These are phyloP conservation scores for Ascodesmis nigricans DNA, from an alignment of 495 filamentous ascomycete species.

Conservation along the genomic window DNA sequence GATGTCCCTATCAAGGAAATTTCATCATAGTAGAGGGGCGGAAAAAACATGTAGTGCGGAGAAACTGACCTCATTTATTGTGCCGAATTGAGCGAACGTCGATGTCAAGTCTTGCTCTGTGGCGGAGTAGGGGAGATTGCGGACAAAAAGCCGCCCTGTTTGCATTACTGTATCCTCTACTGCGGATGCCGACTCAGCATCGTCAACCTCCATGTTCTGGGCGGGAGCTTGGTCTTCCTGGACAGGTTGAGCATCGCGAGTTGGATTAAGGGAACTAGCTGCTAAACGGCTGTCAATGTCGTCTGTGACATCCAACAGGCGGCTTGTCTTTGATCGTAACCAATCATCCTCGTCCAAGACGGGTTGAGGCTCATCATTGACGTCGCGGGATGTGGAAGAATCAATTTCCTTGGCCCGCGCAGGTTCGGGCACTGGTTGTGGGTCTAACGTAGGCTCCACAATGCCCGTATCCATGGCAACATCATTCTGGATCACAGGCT, in stretches of 20 bases:
- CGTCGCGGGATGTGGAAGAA: too few species aligned
- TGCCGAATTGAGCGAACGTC: slow-evolving; percentile 47
- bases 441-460: slow-evolving; percentile 1
- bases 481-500: slow-evolving; percentile 8
- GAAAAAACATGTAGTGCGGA: slow-evolving; percentile 5
- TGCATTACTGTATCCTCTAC: slow-evolving; percentile 31
- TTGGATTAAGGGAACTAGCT: too few species aligned
- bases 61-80: slow-evolving; percentile 62
- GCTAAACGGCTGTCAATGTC: slow-evolving; percentile 29
- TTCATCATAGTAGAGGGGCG: slow-evolving; percentile 53
- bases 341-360: slow-evolving; percentile 93
- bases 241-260: too few species aligned
- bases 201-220: too few species aligned
- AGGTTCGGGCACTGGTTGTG: slow-evolving; percentile 7
- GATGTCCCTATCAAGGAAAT: slow-evolving; percentile 95
- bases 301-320: slow-evolving; percentile 64
- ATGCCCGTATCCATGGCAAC: slow-evolving; percentile 1
- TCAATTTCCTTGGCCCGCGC: too few species aligned
- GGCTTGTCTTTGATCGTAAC: slow-evolving; percentile 79
- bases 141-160: slow-evolving; percentile 57
- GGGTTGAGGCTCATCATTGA: too few species aligned
- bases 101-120: slow-evolving; percentile 54
- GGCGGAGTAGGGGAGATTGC: slow-evolving; percentile 67
- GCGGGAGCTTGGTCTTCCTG: too few species aligned
- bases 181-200: too few species aligned